phyloP scores from a whole-genome alignment of 495 filamentous ascomycete species.

The Cetradonia linearis region DNA sequence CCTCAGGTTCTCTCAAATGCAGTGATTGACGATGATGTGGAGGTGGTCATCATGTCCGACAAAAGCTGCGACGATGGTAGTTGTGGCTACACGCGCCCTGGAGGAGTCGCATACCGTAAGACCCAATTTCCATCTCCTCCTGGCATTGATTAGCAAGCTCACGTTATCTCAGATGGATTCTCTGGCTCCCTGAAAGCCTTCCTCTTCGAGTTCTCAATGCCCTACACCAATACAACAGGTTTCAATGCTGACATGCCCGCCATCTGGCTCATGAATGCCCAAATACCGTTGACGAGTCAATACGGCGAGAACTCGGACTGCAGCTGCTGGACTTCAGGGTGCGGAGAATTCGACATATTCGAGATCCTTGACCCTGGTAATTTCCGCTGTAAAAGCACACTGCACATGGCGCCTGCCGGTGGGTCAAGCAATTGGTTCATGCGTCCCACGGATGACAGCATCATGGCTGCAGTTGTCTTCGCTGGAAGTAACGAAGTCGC shows the following conservation, averaged over 20 bases:
- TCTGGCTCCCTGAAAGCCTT: slow-evolving; percentile 51
- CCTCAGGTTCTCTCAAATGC: slow-evolving; percentile 43
- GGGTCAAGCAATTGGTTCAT: slow-evolving; percentile 54
- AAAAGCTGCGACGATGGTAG: slow-evolving; percentile 39
- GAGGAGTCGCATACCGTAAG: slow-evolving; percentile 52
- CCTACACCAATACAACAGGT: slow-evolving; percentile 31
- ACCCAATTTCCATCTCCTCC: not conserved
- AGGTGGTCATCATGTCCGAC: slow-evolving; percentile 52
- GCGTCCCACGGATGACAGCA: slow-evolving; percentile 42
- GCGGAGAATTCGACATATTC: slow-evolving; percentile 64
- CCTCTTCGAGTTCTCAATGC: slow-evolving; percentile 60
- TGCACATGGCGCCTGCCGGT: slow-evolving; percentile 41
- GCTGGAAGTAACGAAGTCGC: slow-evolving; percentile 33
- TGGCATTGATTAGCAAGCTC: slow-evolving; percentile 1
- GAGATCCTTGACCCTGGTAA: slow-evolving; percentile 48
- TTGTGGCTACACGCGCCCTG: slow-evolving; percentile 50
- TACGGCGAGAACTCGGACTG: slow-evolving; percentile 47
- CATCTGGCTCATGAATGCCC: slow-evolving; percentile 61
- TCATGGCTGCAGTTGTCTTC: slow-evolving; percentile 54
- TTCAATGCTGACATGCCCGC: slow-evolving; percentile 51
- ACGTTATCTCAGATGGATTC: slow-evolving; percentile 49
- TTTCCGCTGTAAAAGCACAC: slow-evolving; percentile 43
- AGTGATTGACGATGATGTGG: slow-evolving; percentile 44
- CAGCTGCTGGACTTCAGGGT: slow-evolving; percentile 57
- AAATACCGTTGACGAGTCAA: slow-evolving; percentile 55